Evolutionary conservation across 108 stramenopile genomes (phyloP).

Genomic region (Cyclotella baltica): DNA sequence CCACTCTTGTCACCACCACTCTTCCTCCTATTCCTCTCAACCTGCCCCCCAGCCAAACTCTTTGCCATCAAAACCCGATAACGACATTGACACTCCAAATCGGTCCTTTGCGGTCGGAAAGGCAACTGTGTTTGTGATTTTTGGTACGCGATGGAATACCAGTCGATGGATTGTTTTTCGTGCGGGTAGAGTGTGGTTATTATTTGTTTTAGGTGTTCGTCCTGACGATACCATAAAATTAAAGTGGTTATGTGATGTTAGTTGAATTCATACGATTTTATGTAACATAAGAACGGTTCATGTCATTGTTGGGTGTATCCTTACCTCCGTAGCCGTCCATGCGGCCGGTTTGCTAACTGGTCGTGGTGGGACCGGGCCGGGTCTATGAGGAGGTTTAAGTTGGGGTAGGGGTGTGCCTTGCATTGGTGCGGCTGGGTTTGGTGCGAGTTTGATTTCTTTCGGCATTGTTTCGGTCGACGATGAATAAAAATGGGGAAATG

Average conservation of each 20-base stretch:
- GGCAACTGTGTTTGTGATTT: slow-evolving; percentile 5
- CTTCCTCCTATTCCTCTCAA: not conserved
- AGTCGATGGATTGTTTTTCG: not conserved
- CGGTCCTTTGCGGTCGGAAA: not conserved
- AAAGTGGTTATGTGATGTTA: not conserved
- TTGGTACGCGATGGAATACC: not conserved
- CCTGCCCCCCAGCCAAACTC: not conserved
- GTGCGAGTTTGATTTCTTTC: no score
- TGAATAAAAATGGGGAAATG: no score
- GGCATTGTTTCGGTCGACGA: no score
- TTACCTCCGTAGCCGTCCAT: not conserved
- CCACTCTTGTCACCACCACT: not conserved
- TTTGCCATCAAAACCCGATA: not conserved
- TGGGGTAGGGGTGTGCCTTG: no score
- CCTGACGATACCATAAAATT: not conserved
- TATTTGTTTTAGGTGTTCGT: not conserved
- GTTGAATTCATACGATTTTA: not conserved
- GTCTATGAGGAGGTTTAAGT: no score
- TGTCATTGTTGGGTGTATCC: not conserved
- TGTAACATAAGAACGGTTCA: not conserved
- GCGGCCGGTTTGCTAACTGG: not conserved
- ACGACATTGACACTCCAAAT: not conserved
- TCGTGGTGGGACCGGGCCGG: no score
- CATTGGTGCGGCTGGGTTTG: no score
- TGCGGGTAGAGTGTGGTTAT: not conserved